Evolutionary conservation across 208 protist genomes (phyloP), one percentile per base, ranked within the genome.

Genomic region (Strigomonas culicis): DNA sequence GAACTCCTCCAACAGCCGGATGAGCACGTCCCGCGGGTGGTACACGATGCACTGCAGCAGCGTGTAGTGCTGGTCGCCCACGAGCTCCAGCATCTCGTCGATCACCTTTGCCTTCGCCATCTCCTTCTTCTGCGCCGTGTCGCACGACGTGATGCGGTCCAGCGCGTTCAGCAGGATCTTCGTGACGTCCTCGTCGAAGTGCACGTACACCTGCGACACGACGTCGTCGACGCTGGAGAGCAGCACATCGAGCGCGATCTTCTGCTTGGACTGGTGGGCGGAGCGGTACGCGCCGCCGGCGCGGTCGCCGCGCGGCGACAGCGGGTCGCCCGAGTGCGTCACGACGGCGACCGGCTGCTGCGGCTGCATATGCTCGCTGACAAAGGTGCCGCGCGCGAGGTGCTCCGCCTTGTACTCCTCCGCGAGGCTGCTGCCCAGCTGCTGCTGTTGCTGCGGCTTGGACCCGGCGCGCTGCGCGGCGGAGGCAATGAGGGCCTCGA

Each of bases 141-240:
- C 85, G 55, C 80, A 88, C 11, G 74, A 72, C 31, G 90, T 93
- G 10, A 96, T 77, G 24, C 76, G 80, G 62, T 93, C 90, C 21
- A 96, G 85, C 0, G 79, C 84, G 66, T 93, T 93, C n/a, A 96
- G 74, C n/a, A 96, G 72, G 52, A 96, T 68, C 63, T 86, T 90
- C 17, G 87, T 96, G 64, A 93, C 65, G 65, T 86, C 87, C 63
- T 96, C 90, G 67, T 96, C 90, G 65, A 96, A 92, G 70, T 76
- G 51, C 34, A 93, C 84, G 68, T 96, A 96, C 41, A 96, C 74
- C 63, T 96, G 90, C 3, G 86, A 91, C 4, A 96, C 90, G 49
- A 96, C 90, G 63, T 96, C 90, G 62, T 96, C 90, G 25, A 90
- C 80, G 63, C 81, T 92, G 27, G 83, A 93, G 4, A 92, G 77